Evolutionary conservation across 306 rosid species (phyloP), one percentile per base, ranked within the genome.

Genomic region (Cercis canadensis): DNA sequence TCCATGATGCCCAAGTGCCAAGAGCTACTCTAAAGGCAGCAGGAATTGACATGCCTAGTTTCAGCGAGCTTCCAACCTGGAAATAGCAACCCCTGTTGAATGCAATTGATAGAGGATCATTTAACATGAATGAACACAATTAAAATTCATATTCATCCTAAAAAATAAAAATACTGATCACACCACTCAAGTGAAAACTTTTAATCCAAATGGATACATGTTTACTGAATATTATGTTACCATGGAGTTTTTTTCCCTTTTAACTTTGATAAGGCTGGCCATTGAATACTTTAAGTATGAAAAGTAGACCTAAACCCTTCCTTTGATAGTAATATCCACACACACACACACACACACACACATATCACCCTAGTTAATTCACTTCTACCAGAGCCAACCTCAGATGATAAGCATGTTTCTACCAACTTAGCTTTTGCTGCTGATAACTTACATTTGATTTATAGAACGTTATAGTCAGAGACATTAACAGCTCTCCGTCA

Each of bases 61-160:
- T 82, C 47, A 89, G 61, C 21, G 87, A 74, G 56, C 81, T 80
- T 52, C 90, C 93, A 55, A 85, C 84, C 80, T 85, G 87, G 82
- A 92, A 92, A 79, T 80, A 89, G 65, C 93, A 85, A 15, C 96
- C 96, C 80, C 97, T 92, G 87, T 79, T 53, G 73, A 65, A 88
- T 41, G 52, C 66, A 67, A 65, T 55, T 51, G 3, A 24, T 24
- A 24, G 45, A 50, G 29, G 36, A 63, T 5, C 43, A 57, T 62
- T 78, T 64, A 49, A 77, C 50, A 49, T 18, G 58, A 40, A 45
- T 8, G 19, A 4, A 62, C 43, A 65, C 18, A 67, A 60, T 51
- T 15, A 7, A 4, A 49, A 7, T 29, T 8, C 37, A 52, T 16
- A 53, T 8, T 11, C 4, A 45, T 55, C 39, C 40, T 49, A 10